phyloP scores from a whole-genome alignment of 371 early-diverging fungal genomes.

The Haplosporangium sp. region DNA sequence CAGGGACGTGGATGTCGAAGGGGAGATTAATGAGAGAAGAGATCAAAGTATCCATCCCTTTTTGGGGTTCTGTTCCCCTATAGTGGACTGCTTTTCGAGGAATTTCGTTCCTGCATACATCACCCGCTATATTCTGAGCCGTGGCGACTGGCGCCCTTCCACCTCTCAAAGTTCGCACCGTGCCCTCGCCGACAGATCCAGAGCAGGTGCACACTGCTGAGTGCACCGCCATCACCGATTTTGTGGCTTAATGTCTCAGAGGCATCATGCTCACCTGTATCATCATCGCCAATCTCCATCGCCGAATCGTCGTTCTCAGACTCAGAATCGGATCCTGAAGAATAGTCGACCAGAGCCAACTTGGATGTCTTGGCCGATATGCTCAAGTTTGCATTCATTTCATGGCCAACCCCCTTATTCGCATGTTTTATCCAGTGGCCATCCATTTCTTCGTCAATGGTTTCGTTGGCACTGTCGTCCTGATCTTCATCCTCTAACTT shows the following conservation, averaged over 20 bases:
- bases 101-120: too few relatives aligned
- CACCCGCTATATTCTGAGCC: not conserved
- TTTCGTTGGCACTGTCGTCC: slow-evolving; percentile 32
- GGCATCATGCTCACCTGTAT: not conserved
- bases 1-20: too few relatives aligned
- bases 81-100: slow-evolving; percentile 16
- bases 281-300: not conserved
- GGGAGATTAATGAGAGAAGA: not conserved
- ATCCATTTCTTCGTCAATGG: not conserved
- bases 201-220: slow-evolving; percentile 41
- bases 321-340: slow-evolving; percentile 30
- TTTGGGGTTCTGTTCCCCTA: too few relatives aligned
- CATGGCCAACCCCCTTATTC: slow-evolving; percentile 7
- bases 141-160: slow-evolving; percentile 7
- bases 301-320: not conserved
- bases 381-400: not conserved
- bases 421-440: slow-evolving; percentile 10
- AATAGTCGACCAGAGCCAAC: slow-evolving; percentile 32
- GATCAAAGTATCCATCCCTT: not conserved
- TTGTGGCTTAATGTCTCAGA: not conserved
- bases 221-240: slow-evolving; percentile 35
- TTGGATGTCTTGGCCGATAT: not conserved
- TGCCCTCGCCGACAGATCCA: slow-evolving; percentile 43
- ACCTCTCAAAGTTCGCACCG: slow-evolving; percentile 7
- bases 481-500: slow-evolving; percentile 21